These are phyloP conservation scores for Coleophoma cylindrospora DNA, from an alignment of 2,329 filamentous ascomycete species.

Conservation along the genomic window DNA sequence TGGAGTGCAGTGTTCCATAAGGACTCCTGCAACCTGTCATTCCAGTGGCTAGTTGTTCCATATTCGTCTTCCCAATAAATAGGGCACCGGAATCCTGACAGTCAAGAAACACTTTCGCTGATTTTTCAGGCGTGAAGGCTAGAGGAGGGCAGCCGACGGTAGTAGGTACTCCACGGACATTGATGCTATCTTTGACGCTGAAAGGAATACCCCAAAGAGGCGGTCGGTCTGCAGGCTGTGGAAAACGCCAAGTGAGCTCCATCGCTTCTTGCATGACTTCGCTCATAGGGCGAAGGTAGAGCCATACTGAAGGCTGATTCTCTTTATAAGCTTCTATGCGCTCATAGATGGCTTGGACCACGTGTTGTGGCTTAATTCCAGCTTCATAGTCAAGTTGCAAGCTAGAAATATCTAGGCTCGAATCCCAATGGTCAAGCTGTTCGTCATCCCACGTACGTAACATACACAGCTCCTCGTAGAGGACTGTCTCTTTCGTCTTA, in stretches of 20 bases:
- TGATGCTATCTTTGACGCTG: conserved; percentile 44
- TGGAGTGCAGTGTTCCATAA: conserved; percentile 43
- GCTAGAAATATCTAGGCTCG: conserved; percentile 19
- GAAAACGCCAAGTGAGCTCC: conserved; percentile 34
- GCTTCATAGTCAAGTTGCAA: conserved; percentile 19
- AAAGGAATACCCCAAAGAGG: conserved; percentile 46
- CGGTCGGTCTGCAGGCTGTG: conserved; percentile 33
- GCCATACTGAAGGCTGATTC: conserved; percentile 45
- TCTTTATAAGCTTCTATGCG: conserved; percentile 34
- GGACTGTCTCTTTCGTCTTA: conserved; percentile 2
- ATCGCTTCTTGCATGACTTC: conserved; percentile 35
- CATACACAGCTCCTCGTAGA: conserved; percentile 23
- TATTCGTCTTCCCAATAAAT: conserved; percentile 50
- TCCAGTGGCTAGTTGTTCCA: conserved; percentile 52
- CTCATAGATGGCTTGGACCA: conserved; percentile 21
- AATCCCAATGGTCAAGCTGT: conserved; percentile 19
- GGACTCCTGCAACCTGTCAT: conserved; percentile 49
- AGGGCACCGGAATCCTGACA: conserved; percentile 46
- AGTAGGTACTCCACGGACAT: conserved; percentile 39
- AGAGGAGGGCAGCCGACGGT: conserved; percentile 40
- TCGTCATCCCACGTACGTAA: conserved; percentile 9
- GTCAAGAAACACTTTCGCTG: conserved; percentile 39
- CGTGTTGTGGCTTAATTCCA: conserved; percentile 19
- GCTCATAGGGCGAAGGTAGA: conserved; percentile 35
- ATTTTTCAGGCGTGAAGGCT: conserved; percentile 37